phyloP scores from a whole-genome alignment of 257 asterid species.

The Penstemon eatonii region DNA sequence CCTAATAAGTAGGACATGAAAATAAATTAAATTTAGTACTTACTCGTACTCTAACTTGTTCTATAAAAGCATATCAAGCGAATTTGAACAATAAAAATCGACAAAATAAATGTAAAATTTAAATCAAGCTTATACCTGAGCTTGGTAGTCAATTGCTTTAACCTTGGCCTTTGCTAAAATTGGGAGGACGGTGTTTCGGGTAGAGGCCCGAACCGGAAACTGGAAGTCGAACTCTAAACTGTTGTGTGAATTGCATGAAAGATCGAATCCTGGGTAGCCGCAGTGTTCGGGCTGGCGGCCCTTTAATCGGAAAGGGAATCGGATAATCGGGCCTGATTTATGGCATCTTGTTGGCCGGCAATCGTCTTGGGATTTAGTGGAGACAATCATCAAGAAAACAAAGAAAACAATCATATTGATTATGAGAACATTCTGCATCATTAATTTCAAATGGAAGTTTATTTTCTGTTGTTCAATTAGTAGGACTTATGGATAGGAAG shows the following conservation, averaged over 20 bases:
- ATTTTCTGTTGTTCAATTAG: too few relatives aligned
- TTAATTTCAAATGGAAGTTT: background rate
- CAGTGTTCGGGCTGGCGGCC: slow-evolving; percentile 38
- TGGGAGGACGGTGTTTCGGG: slow-evolving; percentile 42
- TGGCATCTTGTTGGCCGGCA: slow-evolving; percentile 59
- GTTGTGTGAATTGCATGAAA: slow-evolving; percentile 42
- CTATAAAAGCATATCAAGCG: too few relatives aligned
- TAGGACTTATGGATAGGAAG: too few relatives aligned
- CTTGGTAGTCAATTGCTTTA: slow-evolving; percentile 38
- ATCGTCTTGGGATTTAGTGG: slow-evolving; percentile 46
- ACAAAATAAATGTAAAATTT: too few relatives aligned
- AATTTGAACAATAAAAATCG: too few relatives aligned
- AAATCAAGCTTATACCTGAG: slow-evolving; percentile 24
- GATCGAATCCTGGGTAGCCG: slow-evolving; percentile 58
- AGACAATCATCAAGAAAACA: slow-evolving; percentile 24
- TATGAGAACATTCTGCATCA: too few relatives aligned
- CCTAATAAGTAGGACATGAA: too few relatives aligned
- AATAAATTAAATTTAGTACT: too few relatives aligned
- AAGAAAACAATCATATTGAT: slow-evolving; percentile 24
- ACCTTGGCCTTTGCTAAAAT: slow-evolving; percentile 39
- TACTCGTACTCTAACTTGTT: too few relatives aligned
- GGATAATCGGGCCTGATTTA: slow-evolving; percentile 37
- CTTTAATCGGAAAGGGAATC: slow-evolving; percentile 56
- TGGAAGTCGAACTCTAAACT: slow-evolving; percentile 27
- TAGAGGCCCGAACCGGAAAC: slow-evolving; percentile 29